These are phyloP conservation scores for Stylosanthes scabra DNA, from an alignment of 331 rosid species.

Conservation along the genomic window DNA sequence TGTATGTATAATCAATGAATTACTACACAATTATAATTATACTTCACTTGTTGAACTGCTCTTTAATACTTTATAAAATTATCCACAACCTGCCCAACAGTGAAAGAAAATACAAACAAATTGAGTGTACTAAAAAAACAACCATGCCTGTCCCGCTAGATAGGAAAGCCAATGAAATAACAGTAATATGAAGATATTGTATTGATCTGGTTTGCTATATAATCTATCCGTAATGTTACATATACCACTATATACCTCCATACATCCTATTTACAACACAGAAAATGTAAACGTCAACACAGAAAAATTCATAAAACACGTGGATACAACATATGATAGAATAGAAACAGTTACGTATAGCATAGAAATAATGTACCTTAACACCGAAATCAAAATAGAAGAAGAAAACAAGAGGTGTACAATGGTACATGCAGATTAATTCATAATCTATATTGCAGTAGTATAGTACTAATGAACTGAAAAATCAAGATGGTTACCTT, in stretches of 20 bases:
- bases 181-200: slow-evolving; percentile 14
- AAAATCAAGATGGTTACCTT: slow-evolving; percentile 61
- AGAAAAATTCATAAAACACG: no score
- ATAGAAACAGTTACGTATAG: no score
- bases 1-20: background rate
- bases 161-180: background rate
- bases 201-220: slow-evolving; percentile 8
- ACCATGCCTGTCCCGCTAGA: background rate
- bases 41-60: background rate
- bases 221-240: background rate
- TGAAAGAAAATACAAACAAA: background rate
- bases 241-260: no score
- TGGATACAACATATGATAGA: no score
- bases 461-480: slow-evolving; percentile 14
- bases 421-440: no score
- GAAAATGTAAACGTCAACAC: no score
- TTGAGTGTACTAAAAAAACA: background rate
- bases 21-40: background rate
- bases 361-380: no score
- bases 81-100: slow-evolving; percentile 9
- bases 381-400: no score
- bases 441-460: background rate
- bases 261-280: no score
- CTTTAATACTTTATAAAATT: background rate
- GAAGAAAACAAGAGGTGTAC: no score